phyloP scores from a whole-genome alignment of 2,329 filamentous ascomycete genomes.

The Diplodia corticola region DNA sequence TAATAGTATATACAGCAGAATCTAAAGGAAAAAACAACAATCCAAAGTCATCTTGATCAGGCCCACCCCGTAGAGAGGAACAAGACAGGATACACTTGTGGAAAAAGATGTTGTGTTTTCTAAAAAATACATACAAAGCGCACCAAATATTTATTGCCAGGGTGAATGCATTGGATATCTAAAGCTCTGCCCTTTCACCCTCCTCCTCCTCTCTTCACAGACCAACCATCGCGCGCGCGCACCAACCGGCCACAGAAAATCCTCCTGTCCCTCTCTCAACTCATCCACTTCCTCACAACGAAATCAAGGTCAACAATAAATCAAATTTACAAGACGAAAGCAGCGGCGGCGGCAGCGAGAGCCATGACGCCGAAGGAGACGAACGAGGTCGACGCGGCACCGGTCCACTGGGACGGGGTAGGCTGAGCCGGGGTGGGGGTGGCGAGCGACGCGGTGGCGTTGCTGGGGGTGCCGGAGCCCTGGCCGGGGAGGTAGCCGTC shows the following conservation, averaged over 20 bases:
- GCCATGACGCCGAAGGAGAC: slow-evolving; percentile 20
- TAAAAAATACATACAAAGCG: not conserved
- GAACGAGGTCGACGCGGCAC: slow-evolving; percentile 8
- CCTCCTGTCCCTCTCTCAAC: not conserved
- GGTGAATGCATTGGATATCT: not conserved
- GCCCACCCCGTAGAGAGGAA: not conserved
- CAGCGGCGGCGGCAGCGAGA: slow-evolving; percentile 7
- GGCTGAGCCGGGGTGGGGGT: slow-evolving; percentile 6
- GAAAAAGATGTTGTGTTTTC: not conserved
- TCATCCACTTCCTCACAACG: not conserved
- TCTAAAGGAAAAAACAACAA: not conserved
- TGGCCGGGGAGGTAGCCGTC: slow-evolving; percentile 7
- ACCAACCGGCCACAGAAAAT: too few relatives aligned
- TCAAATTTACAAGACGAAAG: slow-evolving; percentile 9
- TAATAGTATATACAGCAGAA: not conserved
- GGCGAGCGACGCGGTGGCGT: slow-evolving; percentile 10
- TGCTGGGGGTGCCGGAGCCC: not conserved
- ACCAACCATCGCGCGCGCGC: not conserved
- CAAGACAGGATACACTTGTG: not conserved
- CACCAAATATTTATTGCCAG: not conserved
- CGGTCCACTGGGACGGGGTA: slow-evolving; percentile 14
- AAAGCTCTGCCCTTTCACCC: not conserved
- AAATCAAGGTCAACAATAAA: not conserved
- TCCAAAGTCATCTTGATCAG: not conserved
- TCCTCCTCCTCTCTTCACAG: not conserved